phyloP scores from a whole-genome alignment of 306 rosid genomes.

The Lathyrus tuberosus region DNA sequence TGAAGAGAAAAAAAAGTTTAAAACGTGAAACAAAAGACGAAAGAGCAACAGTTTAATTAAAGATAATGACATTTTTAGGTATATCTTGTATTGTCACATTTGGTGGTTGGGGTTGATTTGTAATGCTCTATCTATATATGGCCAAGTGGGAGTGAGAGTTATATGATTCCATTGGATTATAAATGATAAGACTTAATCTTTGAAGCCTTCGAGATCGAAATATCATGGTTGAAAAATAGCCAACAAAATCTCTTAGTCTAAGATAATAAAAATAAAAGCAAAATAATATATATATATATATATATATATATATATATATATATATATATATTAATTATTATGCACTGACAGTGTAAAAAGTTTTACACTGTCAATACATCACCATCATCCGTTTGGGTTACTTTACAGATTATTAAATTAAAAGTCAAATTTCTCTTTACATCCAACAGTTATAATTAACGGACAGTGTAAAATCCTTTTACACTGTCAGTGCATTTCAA shows the following conservation, averaged over 20 bases:
- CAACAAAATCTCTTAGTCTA: conserved; percentile 32
- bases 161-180: conserved; percentile 19
- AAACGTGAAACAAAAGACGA: not conserved
- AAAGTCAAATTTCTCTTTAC: no score
- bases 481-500: no score
- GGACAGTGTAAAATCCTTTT: no score
- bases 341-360: no score
- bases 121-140: not conserved
- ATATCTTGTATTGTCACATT: conserved; percentile 18
- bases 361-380: no score
- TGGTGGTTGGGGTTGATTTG: conserved; percentile 36
- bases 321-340: no score
- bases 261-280: not conserved
- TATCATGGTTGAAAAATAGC: conserved; percentile 39
- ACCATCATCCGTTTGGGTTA: no score
- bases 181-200: conserved; percentile 43
- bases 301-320: no score
- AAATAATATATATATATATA: no score
- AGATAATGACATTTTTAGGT: not conserved
- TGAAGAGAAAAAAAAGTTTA: not conserved
- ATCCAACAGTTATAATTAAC: no score
- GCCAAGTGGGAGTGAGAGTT: conserved; percentile 15
- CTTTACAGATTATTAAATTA: no score
- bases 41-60: not conserved
- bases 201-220: conserved; percentile 27